Percentiles rank a stretch among this genome's conserved stretches.
Evolutionary conservation across 176 grass and related monocot species (phyloP).

Genomic region (Bolboschoenus planiculmis): DNA sequence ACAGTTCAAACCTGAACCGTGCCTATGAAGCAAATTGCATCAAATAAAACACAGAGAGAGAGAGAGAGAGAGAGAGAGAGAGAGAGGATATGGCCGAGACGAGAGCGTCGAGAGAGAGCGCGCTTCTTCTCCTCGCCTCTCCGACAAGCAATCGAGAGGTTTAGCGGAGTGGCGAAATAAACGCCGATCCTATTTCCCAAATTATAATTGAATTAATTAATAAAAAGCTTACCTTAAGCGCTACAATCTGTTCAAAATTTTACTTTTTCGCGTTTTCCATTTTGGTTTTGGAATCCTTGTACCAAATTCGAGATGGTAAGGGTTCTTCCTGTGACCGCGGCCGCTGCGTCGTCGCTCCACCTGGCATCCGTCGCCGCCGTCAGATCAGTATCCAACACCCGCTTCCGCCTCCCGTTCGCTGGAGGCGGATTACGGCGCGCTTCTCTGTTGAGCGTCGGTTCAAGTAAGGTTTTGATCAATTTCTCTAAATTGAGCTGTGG

Average conservation of each 20-base stretch:
- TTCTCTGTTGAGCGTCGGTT: constrained; percentile 6
- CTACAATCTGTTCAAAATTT: neutral
- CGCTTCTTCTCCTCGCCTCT: neutral
- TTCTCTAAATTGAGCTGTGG: neutral
- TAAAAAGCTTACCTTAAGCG: neutral
- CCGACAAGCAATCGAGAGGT: neutral
- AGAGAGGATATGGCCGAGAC: neutral
- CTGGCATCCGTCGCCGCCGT: neutral
- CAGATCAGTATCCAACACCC: neutral
- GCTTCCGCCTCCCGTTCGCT: neutral
- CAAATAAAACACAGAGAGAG: neutral
- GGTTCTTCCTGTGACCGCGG: constrained; percentile 25
- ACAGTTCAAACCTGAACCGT: neutral
- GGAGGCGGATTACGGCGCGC: neutral
- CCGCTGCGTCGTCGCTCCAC: constrained; percentile 10
- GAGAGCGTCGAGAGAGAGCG: too few species aligned
- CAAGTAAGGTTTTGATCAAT: neutral
- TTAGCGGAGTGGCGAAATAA: neutral
- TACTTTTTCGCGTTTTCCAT: neutral
- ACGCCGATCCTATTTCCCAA: neutral
- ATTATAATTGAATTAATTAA: neutral
- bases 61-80: too few species aligned
- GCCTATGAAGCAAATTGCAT: neutral
- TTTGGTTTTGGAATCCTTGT: neutral
- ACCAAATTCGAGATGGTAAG: constrained; percentile 13